Evolutionary conservation across 208 protist species (phyloP), one percentile per base, ranked within the genome.

Genomic region (Chromosphaera perkinsii): DNA sequence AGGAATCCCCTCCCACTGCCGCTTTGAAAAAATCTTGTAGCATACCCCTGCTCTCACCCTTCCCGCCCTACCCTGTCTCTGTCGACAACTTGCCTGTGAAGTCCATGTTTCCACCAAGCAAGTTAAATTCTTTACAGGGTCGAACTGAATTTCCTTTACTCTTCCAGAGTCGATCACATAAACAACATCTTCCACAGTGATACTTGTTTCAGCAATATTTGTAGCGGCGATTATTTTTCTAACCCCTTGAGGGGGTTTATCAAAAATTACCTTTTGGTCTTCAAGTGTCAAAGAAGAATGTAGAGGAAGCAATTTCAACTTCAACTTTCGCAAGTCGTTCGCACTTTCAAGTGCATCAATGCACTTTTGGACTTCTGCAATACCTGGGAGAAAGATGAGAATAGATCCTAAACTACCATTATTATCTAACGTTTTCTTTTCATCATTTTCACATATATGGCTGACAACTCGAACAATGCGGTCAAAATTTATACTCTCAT

Each of bases 121-220:
- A 20, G 83, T 86, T 24, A 66, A 66, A 47, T 31, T 52, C 4
- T 17, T 2, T 14, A 9, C 35, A 0, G 69, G 32, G 42, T 88
- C 78, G 60, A 83, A 89, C 0, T 36, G 29, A 72, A 45, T 95
- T 76, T 97, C 92, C 76, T 96, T 97, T 1, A 84, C 77, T 63
- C 90, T 89, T 42, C 96, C 94, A 33, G 82, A 90, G 81, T 99
- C 95, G 33, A 99, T 92, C 0, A 99, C 95, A 35, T 90, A 92
- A 24, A 92, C 88, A 14, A 88, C 87, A 78, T 97, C 95, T 59
- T 96, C 91, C 68, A 98, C 96, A 32, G 95, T 98, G 56, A 98
- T 88, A 43, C 88, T 94, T 0, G 94, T 98, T 68, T 98, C 93
- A 71, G 95, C 95, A 52, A 73, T 58, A 48, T 76, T 76, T n/a